phyloP scores from a whole-genome alignment of 2,329 filamentous ascomycete genomes.

The Coniochaeta pulveracea region DNA sequence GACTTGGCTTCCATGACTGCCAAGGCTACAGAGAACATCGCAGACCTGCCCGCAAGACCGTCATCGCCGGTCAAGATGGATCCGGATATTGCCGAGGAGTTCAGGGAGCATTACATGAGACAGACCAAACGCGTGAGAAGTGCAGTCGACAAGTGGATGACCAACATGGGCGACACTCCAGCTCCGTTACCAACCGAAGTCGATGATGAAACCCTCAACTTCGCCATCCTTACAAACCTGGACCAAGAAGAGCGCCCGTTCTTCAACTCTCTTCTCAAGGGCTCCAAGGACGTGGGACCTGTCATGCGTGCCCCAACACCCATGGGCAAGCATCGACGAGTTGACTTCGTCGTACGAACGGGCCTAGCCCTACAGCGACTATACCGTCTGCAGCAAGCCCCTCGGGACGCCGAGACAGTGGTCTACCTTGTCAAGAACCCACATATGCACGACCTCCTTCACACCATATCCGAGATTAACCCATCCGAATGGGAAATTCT shows the following conservation, averaged over 20 bases:
- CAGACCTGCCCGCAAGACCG: conserved; percentile 46
- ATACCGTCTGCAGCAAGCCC: conserved; percentile 61
- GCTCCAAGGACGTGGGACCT: conserved; percentile 43
- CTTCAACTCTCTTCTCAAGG: conserved; percentile 69
- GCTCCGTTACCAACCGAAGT: conserved; percentile 75
- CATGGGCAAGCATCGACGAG: conserved; percentile 51
- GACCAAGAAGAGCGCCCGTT: conserved; percentile 63
- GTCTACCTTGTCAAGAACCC: conserved; percentile 80
- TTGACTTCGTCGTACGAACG: conserved; percentile 63
- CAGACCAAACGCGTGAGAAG: conserved; percentile 87
- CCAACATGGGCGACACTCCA: conserved; percentile 62
- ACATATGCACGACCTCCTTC: conserved; percentile 71
- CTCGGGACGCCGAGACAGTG: conserved; percentile 76
- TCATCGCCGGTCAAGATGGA: conserved; percentile 65
- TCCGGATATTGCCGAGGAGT: conserved; percentile 88
- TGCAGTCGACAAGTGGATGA: conserved; percentile 87
- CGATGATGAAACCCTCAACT: conserved; percentile 86
- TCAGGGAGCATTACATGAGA: conserved; percentile 80
- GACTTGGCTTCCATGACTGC: conserved; percentile 52
- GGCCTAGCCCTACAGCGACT: conserved; percentile 73
- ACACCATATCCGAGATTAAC: conserved; percentile 79
- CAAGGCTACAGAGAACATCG: conserved; percentile 51
- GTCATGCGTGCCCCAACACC: conserved; percentile 58
- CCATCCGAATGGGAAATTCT: conserved; percentile 95
- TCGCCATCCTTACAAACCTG: conserved; percentile 85